A percentile compares a stretch with the other conserved stretches of the same genome.
phyloP scores from a whole-genome alignment of 352 stramenopile genomes.

The Thalassiosira hispida region DNA sequence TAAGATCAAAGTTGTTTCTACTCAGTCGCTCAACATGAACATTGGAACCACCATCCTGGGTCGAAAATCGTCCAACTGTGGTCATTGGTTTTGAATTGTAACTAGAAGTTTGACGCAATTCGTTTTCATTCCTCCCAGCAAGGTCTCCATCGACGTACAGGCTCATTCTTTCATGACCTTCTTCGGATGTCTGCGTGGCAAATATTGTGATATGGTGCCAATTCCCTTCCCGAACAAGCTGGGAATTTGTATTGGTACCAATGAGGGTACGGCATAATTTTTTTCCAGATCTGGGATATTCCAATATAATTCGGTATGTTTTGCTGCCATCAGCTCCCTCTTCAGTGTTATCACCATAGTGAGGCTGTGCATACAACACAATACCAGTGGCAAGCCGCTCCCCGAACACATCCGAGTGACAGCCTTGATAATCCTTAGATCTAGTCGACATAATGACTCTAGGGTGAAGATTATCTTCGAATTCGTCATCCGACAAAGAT shows the following conservation, averaged over 20 bases:
- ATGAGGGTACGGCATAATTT: constrained; percentile 32
- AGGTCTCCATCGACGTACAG: constrained; percentile 44
- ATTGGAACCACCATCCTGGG: constrained; percentile 2
- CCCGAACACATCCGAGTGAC: constrained; percentile 41
- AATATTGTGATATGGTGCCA: constrained; percentile 45
- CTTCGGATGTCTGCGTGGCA: constrained; percentile 9
- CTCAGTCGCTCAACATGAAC: not conserved
- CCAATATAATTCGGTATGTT: constrained; percentile 41
- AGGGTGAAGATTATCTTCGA: constrained; percentile 13
- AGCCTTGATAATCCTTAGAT: constrained; percentile 20
- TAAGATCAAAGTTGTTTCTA: constrained; percentile 28
- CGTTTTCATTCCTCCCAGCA: constrained; percentile 27
- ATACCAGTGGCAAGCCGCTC: constrained; percentile 15
- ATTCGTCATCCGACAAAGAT: constrained; percentile 5
- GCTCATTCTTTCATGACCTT: constrained; percentile 37
- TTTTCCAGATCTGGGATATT: constrained; percentile 24
- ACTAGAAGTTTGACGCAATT: constrained; percentile 16
- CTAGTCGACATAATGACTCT: constrained; percentile 48
- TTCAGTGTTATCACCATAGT: constrained; percentile 15
- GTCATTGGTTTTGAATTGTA: constrained; percentile 6
- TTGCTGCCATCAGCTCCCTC: not conserved
- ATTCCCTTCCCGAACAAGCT: constrained; percentile 32
- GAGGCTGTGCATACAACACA: constrained; percentile 47
- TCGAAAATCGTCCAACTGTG: constrained; percentile 17
- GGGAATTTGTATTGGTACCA: constrained; percentile 14